Percentiles rank a stretch among this genome's conserved stretches.
These are phyloP conservation scores for Ceratopteris richardii DNA, from an alignment of 75 land plant genomes.

Conservation along the genomic window DNA sequence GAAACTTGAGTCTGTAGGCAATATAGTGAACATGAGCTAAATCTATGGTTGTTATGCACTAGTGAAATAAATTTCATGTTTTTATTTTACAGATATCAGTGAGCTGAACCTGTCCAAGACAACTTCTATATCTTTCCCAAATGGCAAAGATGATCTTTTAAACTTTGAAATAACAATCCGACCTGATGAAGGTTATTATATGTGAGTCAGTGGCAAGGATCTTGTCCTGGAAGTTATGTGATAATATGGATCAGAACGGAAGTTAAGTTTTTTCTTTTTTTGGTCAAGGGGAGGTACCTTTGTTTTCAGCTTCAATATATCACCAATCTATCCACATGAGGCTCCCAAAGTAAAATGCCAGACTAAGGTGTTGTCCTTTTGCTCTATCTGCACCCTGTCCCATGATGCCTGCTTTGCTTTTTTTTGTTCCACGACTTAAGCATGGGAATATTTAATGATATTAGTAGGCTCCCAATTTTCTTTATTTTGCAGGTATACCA, in stretches of 20 bases:
- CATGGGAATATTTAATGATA: background rate
- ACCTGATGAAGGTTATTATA: slow-evolving; percentile 56
- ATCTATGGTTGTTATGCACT: no score
- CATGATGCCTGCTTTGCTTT: no score
- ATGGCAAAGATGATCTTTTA: slow-evolving; percentile 57
- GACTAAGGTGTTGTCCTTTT: slow-evolving; percentile 46
- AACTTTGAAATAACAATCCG: slow-evolving; percentile 45
- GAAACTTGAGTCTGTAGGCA: no score
- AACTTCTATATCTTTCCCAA: slow-evolving; percentile 41
- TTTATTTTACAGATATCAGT: slow-evolving; percentile 37
- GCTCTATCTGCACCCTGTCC: background rate
- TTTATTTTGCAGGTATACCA: slow-evolving; percentile 87
- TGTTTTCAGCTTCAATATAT: slow-evolving; percentile 54
- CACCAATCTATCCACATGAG: slow-evolving; percentile 62
- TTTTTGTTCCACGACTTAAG: background rate
- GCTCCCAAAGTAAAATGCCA: slow-evolving; percentile 82
- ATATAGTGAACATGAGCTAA: no score
- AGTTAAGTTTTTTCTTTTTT: slow-evolving; percentile 7
- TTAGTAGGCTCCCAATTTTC: no score
- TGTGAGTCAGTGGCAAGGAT: slow-evolving; percentile 20
- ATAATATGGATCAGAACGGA: background rate
- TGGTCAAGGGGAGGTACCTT: slow-evolving; percentile 60
- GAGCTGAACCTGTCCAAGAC: slow-evolving; percentile 52
- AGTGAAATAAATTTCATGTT: no score
- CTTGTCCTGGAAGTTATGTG: background rate